Base-by-base conservation (phyloP, 352 stramenopile species). In the Elongisporangium undulatum region DNA sequence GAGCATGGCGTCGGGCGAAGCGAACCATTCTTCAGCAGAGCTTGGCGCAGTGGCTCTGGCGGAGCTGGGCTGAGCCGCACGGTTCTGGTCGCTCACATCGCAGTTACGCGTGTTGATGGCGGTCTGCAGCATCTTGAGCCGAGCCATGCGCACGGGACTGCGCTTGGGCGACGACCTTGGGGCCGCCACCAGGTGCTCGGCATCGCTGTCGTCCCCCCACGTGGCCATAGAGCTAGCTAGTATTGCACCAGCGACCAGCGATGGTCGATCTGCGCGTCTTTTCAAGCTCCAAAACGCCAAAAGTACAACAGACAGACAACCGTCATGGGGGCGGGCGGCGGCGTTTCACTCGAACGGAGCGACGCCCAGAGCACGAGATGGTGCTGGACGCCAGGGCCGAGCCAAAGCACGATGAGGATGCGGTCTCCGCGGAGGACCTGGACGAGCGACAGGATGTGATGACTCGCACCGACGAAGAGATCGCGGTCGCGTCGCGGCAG, bases 71-170 rank as follows among this genome's bases (percentile, higher is more conserved):
- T 67, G 64, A 15, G 67, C 65, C 1, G 62, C 61, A 34, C 76
- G 66, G 12, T 45, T 15, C 34, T 45, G 34, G 50, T 90, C 79
- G 19, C 77, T 77, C 6, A 90, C 53, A 26, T 90, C 76, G 58
- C 81, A 90, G 52, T 90, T 90, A 45, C 82, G 78, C 2, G 83
- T 83, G 55, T 92, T 89, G 69, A 94, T 91, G 9, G 85, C 81
- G 12, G 74, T 82, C 63, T 93, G 85, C 45, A 94, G 70, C 78
- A 93, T 93, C 60, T 93, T 91, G 20, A 94, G 74, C 9, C 85
- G 63, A 13, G 79, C 82, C 23, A 93, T 82, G 5, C 83, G 82
- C 57, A 91, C 83, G 12, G 85, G 83, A 41, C 76, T 91, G 54
- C 79, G 87, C 63, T 88, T 89, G 39, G 79, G 75, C 48, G 84